Conservation (phyloP, 139 green algal genomes). For the Mesostigma viride region DNA sequence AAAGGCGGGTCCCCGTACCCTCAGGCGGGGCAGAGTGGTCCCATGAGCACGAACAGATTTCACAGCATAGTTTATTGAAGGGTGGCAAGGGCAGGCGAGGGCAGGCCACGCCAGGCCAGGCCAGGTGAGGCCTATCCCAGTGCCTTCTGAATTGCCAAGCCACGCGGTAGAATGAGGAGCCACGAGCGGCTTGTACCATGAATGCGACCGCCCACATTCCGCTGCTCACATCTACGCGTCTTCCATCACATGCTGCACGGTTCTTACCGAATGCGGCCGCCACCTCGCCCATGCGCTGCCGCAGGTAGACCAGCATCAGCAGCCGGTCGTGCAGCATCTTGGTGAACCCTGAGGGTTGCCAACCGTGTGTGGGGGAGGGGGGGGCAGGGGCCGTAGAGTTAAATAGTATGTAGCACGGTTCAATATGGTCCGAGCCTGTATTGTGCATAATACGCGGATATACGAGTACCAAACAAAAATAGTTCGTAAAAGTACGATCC, state of each 20-base stretch:
- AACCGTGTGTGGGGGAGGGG: background rate
- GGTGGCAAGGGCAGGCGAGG: too few relatives aligned
- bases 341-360: constrained; percentile 33
- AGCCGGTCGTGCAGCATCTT: constrained; percentile 57
- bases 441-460: background rate
- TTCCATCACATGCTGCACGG: background rate
- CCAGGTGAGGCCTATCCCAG: background rate
- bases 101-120: too few relatives aligned
- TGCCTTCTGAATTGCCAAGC: background rate
- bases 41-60: too few relatives aligned
- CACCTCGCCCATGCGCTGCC: background rate
- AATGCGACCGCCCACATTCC: too few relatives aligned
- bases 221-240: background rate
- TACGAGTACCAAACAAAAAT: background rate
- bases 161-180: background rate
- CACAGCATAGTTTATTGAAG: too few relatives aligned
- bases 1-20: too few relatives aligned
- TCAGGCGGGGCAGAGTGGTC: too few relatives aligned
- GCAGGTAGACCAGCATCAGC: constrained; percentile 47
- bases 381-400: background rate
- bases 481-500: background rate
- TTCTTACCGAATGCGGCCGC: constrained; percentile 5
- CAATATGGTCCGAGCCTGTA: too few relatives aligned
- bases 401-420: background rate
- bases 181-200: too few relatives aligned